Base-by-base conservation (phyloP, 2,329 filamentous ascomycete species). In the Cercospora zeae-maydis region DNA sequence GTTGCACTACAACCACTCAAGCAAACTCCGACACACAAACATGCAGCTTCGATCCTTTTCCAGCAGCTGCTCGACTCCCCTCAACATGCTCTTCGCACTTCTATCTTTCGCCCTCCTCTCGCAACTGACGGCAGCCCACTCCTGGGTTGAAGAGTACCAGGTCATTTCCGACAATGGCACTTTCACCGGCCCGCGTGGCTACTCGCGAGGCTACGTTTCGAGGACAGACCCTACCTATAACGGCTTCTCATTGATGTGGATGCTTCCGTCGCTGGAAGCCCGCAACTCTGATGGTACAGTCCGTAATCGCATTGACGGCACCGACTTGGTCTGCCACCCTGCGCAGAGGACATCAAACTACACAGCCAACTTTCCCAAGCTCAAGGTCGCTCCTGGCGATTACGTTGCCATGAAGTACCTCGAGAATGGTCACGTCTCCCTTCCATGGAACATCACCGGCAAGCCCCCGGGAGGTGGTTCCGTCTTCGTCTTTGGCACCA, bases 111-210 rank as follows among this genome's bases (percentile, higher is more conserved):
- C 78, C 42, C 64, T 70, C 21, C 66, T 73, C 30, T 67, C 65
- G 14, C 63, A 64, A 9, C 33, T 66, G 42, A 62, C 72, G 21
- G 63, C 66, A 30, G 88, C 86, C 36, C 93, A 97, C 77, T 89
- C 87, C 16, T 97, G 93, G 93, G 83, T 93, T 53, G 92, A 97
- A 77, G 81, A 88, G 71, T 81, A 93, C 55, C 84, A 82, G 65
- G 85, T 86, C 62, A 87, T 97, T 74, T 85, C 86, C 58, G 75
- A 84, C 30, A 89, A 92, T 70, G 93, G 92, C 59, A 86, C 86
- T 34, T 91, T 92, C 74, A 79, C 87, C 19, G 89, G 89, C 30
- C 75, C 82, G 7, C 80, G 84, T 24, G 93, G 93, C 33, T 96
- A 88, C 74, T 80, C 89, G n/a, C 88, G 92, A 66, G 88, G 87